Percentiles rank a stretch among this genome's conserved stretches.
phyloP scores from a whole-genome alignment of 2,329 filamentous ascomycete genomes.

The Fusarium verrucosum region DNA sequence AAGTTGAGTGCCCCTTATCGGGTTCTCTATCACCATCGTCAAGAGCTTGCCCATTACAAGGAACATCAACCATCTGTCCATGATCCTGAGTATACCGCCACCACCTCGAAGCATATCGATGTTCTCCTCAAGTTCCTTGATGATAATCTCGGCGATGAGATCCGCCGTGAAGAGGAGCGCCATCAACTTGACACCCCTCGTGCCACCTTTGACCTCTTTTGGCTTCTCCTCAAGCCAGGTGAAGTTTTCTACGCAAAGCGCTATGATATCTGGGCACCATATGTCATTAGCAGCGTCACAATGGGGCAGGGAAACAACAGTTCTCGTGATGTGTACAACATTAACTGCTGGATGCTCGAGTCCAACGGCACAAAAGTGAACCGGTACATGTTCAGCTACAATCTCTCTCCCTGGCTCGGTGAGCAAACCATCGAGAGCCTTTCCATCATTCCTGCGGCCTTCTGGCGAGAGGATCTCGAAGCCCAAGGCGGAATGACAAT shows the following conservation, averaged over 20 bases:
- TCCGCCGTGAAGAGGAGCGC: constrained; percentile 54
- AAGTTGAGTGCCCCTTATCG: constrained; percentile 57
- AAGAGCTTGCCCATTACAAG: constrained; percentile 55
- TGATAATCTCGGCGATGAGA: constrained; percentile 48
- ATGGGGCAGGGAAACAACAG: constrained; percentile 18
- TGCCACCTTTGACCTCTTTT: constrained; percentile 58
- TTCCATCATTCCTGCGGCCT: constrained; percentile 54
- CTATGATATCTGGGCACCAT: constrained; percentile 54
- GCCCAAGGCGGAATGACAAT: constrained; percentile 47
- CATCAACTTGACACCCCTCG: constrained; percentile 51
- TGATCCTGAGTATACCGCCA: constrained; percentile 52
- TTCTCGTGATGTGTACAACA: constrained; percentile 34
- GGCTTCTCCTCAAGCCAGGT: constrained; percentile 58
- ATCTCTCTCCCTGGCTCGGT: constrained; percentile 52
- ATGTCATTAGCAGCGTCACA: constrained; percentile 51
- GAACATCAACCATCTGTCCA: constrained; percentile 54
- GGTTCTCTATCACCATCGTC: constrained; percentile 58
- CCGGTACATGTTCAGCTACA: constrained; percentile 52
- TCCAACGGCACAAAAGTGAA: constrained; percentile 48
- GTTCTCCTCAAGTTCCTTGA: constrained; percentile 57
- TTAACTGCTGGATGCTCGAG: constrained; percentile 57
- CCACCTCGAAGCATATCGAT: constrained; percentile 57
- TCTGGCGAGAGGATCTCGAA: constrained; percentile 52
- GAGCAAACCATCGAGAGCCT: constrained; percentile 56
- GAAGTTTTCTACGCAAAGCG: constrained; percentile 55